Conservation (phyloP, 768 basidiomycete species). For the Auricularia auricula-judae region DNA sequence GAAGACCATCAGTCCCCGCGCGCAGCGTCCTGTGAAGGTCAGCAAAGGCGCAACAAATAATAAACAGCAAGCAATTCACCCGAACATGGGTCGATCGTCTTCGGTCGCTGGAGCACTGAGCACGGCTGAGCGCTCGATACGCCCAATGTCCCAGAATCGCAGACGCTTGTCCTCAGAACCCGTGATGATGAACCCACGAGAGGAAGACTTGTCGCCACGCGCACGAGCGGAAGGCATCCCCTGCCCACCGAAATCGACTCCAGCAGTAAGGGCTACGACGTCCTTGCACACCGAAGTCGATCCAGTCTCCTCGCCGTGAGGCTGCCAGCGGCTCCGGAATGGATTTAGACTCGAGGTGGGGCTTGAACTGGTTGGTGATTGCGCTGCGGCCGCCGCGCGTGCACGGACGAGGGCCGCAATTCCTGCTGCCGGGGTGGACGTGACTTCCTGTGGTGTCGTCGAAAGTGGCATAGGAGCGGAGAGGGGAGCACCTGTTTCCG, state of each 20-base stretch:
- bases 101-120: conserved; percentile 73
- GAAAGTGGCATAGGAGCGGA: conserved; percentile 24
- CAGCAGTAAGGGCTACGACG: conserved; percentile 58
- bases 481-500: conserved; percentile 43
- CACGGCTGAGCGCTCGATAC: conserved; percentile 60
- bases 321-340: neutral
- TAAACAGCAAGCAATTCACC: conserved; percentile 32
- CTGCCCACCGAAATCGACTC: conserved; percentile 69
- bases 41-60: conserved; percentile 5
- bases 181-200: conserved; percentile 68
- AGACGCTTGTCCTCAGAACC: conserved; percentile 87
- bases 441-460: conserved; percentile 32
- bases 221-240: conserved; percentile 29
- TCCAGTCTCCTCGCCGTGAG: neutral
- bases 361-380: neutral
- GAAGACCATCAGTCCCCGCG: conserved; percentile 30
- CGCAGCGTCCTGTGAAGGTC: conserved; percentile 18
- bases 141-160: conserved; percentile 77
- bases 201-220: conserved; percentile 19
- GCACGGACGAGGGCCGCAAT: conserved; percentile 74
- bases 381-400: conserved; percentile 14
- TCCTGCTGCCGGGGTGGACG: conserved; percentile 55
- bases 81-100: conserved; percentile 64
- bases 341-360: neutral
- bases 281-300: conserved; percentile 21